Evolutionary conservation across 371 early-diverging fungal genomes (phyloP), one percentile per base, ranked within the genome.

Genomic region (Apophysomyces trapeziformis): DNA sequence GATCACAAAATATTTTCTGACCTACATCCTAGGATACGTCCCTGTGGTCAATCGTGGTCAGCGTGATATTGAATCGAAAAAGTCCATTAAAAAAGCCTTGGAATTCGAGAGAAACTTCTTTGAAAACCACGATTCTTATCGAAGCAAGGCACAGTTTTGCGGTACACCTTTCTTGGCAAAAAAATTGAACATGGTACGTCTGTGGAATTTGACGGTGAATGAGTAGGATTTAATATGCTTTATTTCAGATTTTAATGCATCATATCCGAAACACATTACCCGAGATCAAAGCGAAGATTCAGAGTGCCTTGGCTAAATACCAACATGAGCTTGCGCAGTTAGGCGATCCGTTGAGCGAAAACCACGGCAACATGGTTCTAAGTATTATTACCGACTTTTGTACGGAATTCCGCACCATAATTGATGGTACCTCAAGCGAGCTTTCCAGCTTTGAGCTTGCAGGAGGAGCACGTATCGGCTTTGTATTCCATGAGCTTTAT

Each of bases 21-120:
- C 38, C 32, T 38, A 38, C 56, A 38, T 21, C 12, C 5, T 69
- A 89, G 94, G 96, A 35, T 96, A 95, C 71, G 95, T 95, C 12
- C 95, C 95, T 60, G 97, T 96, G 5, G 93, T 99, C 47, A 99
- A 98, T 81, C 93, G 99, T 67, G 97, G 98, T 39, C 99, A 99
- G 73, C 87, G 92, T 56, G 99, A 99, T 76, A 96, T 99, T 64
- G 95, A 96, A 43, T 82, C 71, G 64, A 96, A 94, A 61, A 97
- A 97, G 77, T 72, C 91, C 36, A 99, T 99, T 65, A 57, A 80
- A n/a, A 79, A 83, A 18, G 97, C 99, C 1, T 79, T 99, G 65
- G 95, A 95, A 32, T 83, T 81, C 59, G 99, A 99, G 80, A 86
- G 88, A 61, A 71, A 69, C 57, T 99, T 93, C 82, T 99, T 99